A percentile compares a stretch with the other conserved stretches of the same genome.
Evolutionary conservation across 768 basidiomycete species (phyloP).

Genomic region (Guyanaporus albipodus): DNA sequence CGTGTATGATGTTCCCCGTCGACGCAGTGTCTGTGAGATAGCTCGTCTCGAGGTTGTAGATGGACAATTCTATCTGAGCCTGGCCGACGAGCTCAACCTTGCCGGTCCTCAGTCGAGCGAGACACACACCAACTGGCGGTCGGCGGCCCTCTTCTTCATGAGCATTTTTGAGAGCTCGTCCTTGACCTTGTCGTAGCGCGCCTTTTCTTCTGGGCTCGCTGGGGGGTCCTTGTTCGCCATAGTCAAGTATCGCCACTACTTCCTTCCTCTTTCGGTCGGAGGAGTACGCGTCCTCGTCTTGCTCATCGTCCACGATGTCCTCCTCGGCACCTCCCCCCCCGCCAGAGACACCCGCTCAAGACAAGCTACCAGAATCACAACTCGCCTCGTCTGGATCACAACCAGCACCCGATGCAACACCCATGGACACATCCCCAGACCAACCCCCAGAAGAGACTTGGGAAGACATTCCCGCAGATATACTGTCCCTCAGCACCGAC

Average conservation of each 20-base stretch:
- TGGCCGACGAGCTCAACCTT: constrained; percentile 22
- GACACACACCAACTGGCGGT: constrained; percentile 68
- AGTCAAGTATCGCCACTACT: background rate
- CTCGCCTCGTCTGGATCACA: constrained; percentile 29
- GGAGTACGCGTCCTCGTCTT: constrained; percentile 25
- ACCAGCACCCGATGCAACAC: constrained; percentile 33
- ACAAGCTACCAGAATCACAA: constrained; percentile 49
- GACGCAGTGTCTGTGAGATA: constrained; percentile 79
- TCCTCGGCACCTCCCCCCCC: constrained; percentile 56
- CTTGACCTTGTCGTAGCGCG: constrained; percentile 66
- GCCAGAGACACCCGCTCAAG: constrained; percentile 35
- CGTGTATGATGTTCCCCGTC: constrained; percentile 85
- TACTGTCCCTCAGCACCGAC: constrained; percentile 71
- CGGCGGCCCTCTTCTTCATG: constrained; percentile 67
- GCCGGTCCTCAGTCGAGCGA: background rate
- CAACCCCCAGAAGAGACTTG: constrained; percentile 73
- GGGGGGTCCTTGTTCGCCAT: constrained; percentile 38
- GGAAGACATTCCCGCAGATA: constrained; percentile 90
- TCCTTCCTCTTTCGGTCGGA: constrained; percentile 24
- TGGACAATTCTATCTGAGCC: constrained; percentile 75
- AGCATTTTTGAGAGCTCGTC: constrained; percentile 73
- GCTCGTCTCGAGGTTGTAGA: constrained; percentile 70
- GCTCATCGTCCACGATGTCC: constrained; percentile 40
- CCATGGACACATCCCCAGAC: constrained; percentile 78
- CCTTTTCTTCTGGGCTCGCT: constrained; percentile 62